These are phyloP conservation scores for Coniochaeta sp. DNA, from an alignment of 2,329 filamentous ascomycete species.

Conservation along the genomic window DNA sequence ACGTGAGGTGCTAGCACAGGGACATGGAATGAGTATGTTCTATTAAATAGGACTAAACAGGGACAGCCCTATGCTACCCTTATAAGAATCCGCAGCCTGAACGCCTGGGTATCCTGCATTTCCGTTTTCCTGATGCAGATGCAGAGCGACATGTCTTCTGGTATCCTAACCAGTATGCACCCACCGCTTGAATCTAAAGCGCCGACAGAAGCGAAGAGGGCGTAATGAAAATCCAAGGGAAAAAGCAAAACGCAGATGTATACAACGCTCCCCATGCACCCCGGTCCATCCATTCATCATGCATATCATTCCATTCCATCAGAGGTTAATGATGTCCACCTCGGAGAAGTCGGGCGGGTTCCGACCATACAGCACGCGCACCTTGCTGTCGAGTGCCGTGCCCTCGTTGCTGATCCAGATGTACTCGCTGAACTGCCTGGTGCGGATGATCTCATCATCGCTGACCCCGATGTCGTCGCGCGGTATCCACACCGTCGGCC, in stretches of 20 bases:
- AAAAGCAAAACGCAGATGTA: background rate
- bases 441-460: constrained; percentile 82
- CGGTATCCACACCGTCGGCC: constrained; percentile 91
- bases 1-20: too few relatives aligned
- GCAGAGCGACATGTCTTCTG: background rate
- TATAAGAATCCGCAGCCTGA: background rate
- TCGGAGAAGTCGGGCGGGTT: constrained; percentile 88
- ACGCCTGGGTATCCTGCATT: background rate
- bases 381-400: constrained; percentile 77
- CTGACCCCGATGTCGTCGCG: constrained; percentile 84
- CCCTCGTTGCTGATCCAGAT: constrained; percentile 96
- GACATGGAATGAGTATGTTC: too few relatives aligned
- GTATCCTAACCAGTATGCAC: background rate
- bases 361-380: constrained; percentile 73
- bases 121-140: background rate
- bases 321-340: constrained; percentile 78
- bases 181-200: background rate
- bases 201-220: background rate
- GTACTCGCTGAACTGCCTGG: constrained; percentile 65
- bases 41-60: too few relatives aligned
- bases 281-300: background rate
- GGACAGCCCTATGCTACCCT: too few relatives aligned
- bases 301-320: background rate
- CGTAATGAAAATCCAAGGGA: background rate
- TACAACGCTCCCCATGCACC: background rate